Evolutionary conservation across 2,329 filamentous ascomycete genomes (phyloP).

Genomic region (Sphaerulina musiva): DNA sequence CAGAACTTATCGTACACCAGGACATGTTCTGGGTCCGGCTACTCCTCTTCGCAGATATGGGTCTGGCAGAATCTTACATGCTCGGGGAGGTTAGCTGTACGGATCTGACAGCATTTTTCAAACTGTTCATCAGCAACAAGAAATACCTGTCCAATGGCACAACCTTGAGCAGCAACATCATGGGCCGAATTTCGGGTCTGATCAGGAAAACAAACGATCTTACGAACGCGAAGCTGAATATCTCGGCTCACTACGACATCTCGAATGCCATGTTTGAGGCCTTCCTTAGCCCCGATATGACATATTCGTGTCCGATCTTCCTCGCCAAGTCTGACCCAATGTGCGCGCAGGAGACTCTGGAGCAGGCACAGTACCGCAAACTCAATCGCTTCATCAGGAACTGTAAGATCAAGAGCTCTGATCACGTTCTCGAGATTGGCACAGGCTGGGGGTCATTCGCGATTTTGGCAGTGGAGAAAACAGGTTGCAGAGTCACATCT

Average conservation of each 20-base stretch:
- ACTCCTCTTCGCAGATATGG: slow-evolving; percentile 66
- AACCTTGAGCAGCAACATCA: slow-evolving; percentile 55
- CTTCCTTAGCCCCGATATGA: slow-evolving; percentile 69
- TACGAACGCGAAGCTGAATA: slow-evolving; percentile 55
- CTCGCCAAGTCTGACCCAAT: slow-evolving; percentile 39
- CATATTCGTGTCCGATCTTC: slow-evolving; percentile 68
- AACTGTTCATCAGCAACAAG: slow-evolving; percentile 58
- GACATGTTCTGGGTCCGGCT: slow-evolving; percentile 66
- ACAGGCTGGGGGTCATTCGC: slow-evolving; percentile 71
- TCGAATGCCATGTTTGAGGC: slow-evolving; percentile 70
- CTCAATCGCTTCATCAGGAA: slow-evolving; percentile 60
- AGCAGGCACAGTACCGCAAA: slow-evolving; percentile 62
- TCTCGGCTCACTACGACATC: slow-evolving; percentile 68
- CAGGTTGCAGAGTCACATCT: slow-evolving; percentile 62
- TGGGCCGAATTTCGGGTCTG: slow-evolving; percentile 52
- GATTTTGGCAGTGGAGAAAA: slow-evolving; percentile 59
- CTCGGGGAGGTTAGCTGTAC: slow-evolving; percentile 62
- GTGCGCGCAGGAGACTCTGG: slow-evolving; percentile 50
- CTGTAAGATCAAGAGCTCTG: slow-evolving; percentile 55
- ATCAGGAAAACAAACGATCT: slow-evolving; percentile 43
- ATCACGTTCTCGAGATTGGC: slow-evolving; percentile 69
- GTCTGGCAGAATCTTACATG: slow-evolving; percentile 68
- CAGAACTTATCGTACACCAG: slow-evolving; percentile 55
- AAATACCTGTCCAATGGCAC: slow-evolving; percentile 57
- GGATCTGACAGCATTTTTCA: slow-evolving; percentile 63